phyloP scores from a whole-genome alignment of 176 grass and related monocot genomes.

The Aegilops sharonensis region DNA sequence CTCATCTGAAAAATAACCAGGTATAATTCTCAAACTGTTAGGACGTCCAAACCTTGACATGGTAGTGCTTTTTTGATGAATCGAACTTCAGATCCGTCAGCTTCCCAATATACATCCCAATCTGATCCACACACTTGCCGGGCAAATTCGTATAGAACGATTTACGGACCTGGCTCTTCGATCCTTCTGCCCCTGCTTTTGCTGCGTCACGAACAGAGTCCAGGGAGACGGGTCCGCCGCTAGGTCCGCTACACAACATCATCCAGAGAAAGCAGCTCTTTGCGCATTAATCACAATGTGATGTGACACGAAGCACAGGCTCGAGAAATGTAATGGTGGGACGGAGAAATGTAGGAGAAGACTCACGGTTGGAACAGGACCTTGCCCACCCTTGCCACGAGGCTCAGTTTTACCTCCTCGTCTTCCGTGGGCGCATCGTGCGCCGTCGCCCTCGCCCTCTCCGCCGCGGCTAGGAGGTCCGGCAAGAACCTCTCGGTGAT shows the following conservation, averaged over 20 bases:
- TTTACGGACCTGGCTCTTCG: constrained; percentile 34
- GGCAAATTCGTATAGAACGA: constrained; percentile 30
- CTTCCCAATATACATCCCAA: constrained; percentile 3
- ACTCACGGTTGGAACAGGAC: constrained; percentile 41
- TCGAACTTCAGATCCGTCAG: constrained; percentile 29
- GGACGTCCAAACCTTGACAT: constrained; percentile 32
- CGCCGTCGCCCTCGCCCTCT: constrained; percentile 12
- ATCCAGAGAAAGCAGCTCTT: neutral
- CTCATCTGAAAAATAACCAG: neutral
- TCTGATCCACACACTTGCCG: constrained; percentile 22
- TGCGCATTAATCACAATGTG: neutral
- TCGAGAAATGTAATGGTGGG: neutral
- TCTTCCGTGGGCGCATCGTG: neutral
- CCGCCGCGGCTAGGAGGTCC: constrained; percentile 25
- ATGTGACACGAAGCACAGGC: neutral
- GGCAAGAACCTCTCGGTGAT: constrained; percentile 27
- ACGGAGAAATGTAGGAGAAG: neutral
- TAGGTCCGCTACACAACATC: constrained; percentile 17
- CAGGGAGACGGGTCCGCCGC: constrained; percentile 11
- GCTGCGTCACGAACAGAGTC: constrained; percentile 17
- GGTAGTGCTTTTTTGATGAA: constrained; percentile 42
- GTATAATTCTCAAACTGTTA: neutral
- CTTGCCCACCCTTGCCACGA: constrained; percentile 39
- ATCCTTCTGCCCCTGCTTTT: neutral
- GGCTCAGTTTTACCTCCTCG: constrained; percentile 20